Evolutionary conservation across 768 basidiomycete species (phyloP).

Genomic region (Podaxis sp.): DNA sequence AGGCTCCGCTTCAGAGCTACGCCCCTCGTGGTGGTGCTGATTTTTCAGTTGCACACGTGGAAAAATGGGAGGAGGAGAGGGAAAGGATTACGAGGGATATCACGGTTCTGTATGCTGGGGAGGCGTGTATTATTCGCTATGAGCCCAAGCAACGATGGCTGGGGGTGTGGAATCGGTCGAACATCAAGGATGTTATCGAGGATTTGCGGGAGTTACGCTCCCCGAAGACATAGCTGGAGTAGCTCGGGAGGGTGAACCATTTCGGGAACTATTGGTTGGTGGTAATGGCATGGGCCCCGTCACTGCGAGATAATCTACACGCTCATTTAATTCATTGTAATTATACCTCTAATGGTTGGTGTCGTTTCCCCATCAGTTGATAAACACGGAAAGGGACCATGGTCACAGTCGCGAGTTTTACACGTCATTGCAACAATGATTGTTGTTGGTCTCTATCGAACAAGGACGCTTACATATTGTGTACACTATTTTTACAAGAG

Average conservation of each 20-base stretch:
- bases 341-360: background rate
- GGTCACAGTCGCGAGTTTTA: background rate
- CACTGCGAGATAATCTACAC: background rate
- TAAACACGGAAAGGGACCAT: background rate
- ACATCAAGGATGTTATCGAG: conserved; percentile 23
- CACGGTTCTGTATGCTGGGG: background rate
- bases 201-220: conserved; percentile 23
- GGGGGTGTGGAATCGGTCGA: conserved; percentile 25
- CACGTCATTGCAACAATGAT: background rate
- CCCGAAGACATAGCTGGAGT: conserved; percentile 4
- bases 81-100: background rate
- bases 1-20: background rate
- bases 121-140: background rate
- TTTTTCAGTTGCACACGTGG: background rate
- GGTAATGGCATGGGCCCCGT: background rate
- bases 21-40: background rate
- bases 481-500: background rate
- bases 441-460: background rate
- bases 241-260: background rate
- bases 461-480: background rate
- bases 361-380: background rate
- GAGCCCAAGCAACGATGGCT: conserved; percentile 19
- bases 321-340: background rate
- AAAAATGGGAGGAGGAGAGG: background rate
- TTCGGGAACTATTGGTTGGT: background rate